Conservation (phyloP, 257 asterid genomes). For the Verbascum thapsus region DNA sequence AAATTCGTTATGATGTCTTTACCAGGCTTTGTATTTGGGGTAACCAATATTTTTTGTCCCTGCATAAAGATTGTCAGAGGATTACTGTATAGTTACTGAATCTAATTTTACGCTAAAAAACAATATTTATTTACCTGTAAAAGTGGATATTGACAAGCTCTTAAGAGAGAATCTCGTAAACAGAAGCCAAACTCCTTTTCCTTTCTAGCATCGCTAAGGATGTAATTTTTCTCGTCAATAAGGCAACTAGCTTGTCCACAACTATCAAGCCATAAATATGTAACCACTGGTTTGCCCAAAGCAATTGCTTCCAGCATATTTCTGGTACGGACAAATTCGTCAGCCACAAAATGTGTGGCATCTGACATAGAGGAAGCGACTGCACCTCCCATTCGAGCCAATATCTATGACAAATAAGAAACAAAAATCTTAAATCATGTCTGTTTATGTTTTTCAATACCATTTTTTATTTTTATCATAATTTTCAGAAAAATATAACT, state of each 20-base stretch:
- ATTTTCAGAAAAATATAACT: too few species aligned
- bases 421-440: too few species aligned
- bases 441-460: too few species aligned
- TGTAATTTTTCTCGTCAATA: constrained; percentile 76
- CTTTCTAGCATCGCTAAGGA: constrained; percentile 80
- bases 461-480: too few species aligned
- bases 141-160: constrained; percentile 79
- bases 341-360: constrained; percentile 93
- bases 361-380: constrained; percentile 69
- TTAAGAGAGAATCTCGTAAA: constrained; percentile 77
- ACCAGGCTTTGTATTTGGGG: constrained; percentile 95
- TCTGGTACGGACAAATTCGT: constrained; percentile 88
- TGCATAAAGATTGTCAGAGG: constrained; percentile 47
- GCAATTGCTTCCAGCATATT: constrained; percentile 98
- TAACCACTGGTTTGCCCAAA: constrained; percentile 84
- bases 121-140: constrained; percentile 65
- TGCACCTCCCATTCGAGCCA: constrained; percentile 77
- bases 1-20: constrained; percentile 69
- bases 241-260: constrained; percentile 84
- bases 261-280: constrained; percentile 84
- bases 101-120: constrained; percentile 20
- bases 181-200: constrained; percentile 87
- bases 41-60: constrained; percentile 79
- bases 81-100: constrained; percentile 11
- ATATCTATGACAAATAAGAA: constrained; percentile 45